Base-by-base conservation (phyloP, 192 early-diverging fungal genomes). In the Linnemannia hyalina region DNA sequence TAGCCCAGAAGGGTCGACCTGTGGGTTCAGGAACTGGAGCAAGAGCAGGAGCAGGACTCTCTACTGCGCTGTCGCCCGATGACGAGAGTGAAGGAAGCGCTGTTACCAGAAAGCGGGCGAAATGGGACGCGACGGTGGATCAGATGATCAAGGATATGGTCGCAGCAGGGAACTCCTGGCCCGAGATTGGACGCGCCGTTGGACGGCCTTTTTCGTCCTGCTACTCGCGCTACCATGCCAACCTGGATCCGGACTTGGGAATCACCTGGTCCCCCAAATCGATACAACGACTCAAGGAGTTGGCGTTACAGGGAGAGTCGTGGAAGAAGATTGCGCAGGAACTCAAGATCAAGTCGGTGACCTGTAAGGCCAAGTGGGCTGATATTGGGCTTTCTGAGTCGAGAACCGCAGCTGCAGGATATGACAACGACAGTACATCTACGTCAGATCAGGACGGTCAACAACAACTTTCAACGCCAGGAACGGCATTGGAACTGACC, bases 151-250 rank as follows among this genome's bases (percentile, higher is more conserved):
- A 63, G 35, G 57, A 75, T 6, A 70, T 85, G 69, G 47, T 79
- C 23, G 26, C 38, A 5, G 73, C 26, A 4, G 78, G 74, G 1
- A 74, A 44, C 16, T 38, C 52, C 0, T 80, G 82, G 82, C 77
- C 73, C 6, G 65, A 74, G 42, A 85, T 85, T 41, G 82, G 78
- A 6, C 23, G 22, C 13, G 77, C 77, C 10, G n/a, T 85, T 29
- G 29, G 69, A 5, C 65, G 77, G 42, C 78, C 82, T 11, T 85
- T 80, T 41, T 75, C 82, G 44, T 85, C 82, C 11, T 85, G 82
- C 41, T 85, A 85, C 44, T 69, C 74, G 5, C 73, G 82, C 6
- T 85, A 75, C 15, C 80, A 72, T 60, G 40, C 77, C 6, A 46
- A 29, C 20, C 47, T 85, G 69, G 82, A 85, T 42, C 78, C 82